Base-by-base conservation (phyloP, 2,329 filamentous ascomycete genomes). In the Lecanosticta acicola region DNA sequence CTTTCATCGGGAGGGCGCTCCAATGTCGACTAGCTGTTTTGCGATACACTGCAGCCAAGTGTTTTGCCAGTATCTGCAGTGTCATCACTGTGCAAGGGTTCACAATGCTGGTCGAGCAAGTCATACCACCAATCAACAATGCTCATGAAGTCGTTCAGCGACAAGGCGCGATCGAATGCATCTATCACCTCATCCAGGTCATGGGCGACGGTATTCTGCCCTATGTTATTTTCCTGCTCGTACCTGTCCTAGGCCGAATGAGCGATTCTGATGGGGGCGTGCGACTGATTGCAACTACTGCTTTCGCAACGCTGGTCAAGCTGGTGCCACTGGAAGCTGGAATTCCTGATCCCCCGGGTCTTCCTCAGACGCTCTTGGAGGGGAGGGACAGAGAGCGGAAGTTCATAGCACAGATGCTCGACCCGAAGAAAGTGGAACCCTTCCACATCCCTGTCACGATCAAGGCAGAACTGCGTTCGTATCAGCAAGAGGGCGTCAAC, bases 201-300 rank as follows among this genome's bases (percentile, higher is more conserved):
- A 98, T 98, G 93, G 93, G 94, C 51, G 93, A 97, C 64, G 79
- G 81, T 32, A 98, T 98, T 46, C 71, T 98, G 21, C 93, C 94
- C 2, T 98, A 98, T 61, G 93, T 98, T 53, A 96, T 98, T 60
- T 98, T 98, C 80, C 80, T 98, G 55, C 94, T 98, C 48, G 94
- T 97, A 10, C 93, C 93, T 11, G 93, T 98, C 3, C 77, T 98
- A 41, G 93, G 93, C 43, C 84, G 93, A 36, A 98, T 98, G 93
- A 97, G 93, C 63, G 93, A 98, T 66, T 94, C 91, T 0, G 91
- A 98, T 64, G 91, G 94, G 54, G 93, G 97, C 63, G 86, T 98
- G 43, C 84, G 93, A 43, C 77, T 97, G 4, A 85, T 98, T 45
- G 89, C 93, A 3, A 98, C 93, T 0, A 98, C 93, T 0, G 94